Conservation (phyloP, 2,329 filamentous ascomycete genomes). For the Furcasterigmium sp. region DNA sequence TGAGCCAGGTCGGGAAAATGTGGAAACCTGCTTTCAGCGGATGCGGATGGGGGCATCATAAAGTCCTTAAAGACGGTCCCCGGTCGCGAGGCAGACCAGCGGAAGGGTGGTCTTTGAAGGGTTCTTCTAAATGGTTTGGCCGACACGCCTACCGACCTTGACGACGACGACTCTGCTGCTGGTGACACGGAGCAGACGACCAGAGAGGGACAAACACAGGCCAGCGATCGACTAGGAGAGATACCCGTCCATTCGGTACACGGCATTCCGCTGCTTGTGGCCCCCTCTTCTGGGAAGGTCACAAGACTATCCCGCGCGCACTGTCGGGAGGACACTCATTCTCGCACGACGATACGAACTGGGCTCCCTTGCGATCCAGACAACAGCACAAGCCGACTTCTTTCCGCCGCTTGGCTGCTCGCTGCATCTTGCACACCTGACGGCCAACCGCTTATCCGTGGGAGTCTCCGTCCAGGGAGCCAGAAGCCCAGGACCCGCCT, state of each 20-base stretch:
- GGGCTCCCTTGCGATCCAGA: no score
- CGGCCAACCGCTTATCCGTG: no score
- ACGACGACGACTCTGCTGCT: not conserved
- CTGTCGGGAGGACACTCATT: no score
- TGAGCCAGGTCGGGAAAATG: not conserved
- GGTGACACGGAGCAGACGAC: no score
- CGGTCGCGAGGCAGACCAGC: not conserved
- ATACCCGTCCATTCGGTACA: not conserved
- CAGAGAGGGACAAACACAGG: no score
- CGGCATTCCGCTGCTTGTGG: not conserved
- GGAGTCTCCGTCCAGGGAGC: no score
- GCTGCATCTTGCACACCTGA: no score
- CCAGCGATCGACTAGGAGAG: no score
- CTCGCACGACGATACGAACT: no score
- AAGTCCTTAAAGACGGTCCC: not conserved
- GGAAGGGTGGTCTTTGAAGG: not conserved
- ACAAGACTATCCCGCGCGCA: not conserved
- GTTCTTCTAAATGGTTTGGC: slow-evolving; percentile 1
- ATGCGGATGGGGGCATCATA: not conserved
- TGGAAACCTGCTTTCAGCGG: not conserved
- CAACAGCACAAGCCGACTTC: no score
- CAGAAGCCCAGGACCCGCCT: no score
- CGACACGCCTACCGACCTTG: not conserved
- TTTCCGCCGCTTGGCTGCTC: no score
- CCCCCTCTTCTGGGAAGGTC: not conserved